Evolutionary conservation across 768 basidiomycete genomes (phyloP).

Genomic region (Dentipellis fragilis): DNA sequence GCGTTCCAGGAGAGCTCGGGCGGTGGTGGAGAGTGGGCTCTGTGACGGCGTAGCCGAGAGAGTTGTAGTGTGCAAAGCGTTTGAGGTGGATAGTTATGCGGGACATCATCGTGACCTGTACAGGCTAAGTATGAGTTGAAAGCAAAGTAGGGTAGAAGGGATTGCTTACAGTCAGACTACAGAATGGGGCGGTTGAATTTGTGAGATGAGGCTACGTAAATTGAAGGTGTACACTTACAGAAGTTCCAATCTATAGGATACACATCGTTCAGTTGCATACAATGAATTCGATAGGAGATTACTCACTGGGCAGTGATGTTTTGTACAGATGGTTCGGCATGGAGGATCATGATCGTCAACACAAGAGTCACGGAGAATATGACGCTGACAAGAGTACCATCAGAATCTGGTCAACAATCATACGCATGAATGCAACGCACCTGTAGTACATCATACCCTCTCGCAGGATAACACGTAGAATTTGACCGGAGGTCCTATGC

Average conservation of each 20-base stretch:
- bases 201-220: background rate
- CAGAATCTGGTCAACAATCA: too few relatives aligned
- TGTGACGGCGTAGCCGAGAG: background rate
- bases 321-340: conserved; percentile 20
- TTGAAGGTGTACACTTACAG: background rate
- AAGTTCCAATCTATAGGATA: background rate
- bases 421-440: background rate
- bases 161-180: background rate
- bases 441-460: conserved; percentile 8
- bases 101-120: conserved; percentile 56
- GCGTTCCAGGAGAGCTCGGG: background rate
- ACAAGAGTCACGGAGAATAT: conserved; percentile 29
- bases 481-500: background rate
- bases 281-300: background rate
- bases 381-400: conserved; percentile 16
- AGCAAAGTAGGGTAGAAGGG: background rate
- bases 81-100: conserved; percentile 51
- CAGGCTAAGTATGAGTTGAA: conserved; percentile 1
- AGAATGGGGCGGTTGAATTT: background rate
- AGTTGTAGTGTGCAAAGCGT: background rate
- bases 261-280: background rate
- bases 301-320: conserved; percentile 30
- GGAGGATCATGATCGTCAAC: conserved; percentile 29
- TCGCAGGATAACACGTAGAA: conserved; percentile 4
- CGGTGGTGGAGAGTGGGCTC: background rate